Conservation (phyloP, 768 basidiomycete species). For the Lactifluus pinguis region DNA sequence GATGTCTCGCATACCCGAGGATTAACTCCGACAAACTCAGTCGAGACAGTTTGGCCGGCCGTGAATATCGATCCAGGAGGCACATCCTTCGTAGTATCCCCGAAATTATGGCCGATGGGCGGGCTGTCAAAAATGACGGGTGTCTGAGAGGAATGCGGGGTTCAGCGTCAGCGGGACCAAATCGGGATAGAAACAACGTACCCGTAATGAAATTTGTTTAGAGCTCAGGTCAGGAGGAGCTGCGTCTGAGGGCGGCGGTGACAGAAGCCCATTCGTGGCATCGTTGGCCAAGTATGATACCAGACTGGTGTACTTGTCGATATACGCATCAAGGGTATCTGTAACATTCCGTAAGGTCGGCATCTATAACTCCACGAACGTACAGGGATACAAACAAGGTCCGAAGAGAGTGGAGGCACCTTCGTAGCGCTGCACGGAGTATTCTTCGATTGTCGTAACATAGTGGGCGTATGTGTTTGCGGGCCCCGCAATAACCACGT, state of each 20-base stretch:
- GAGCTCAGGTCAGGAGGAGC: constrained; percentile 56
- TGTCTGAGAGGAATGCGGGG: constrained; percentile 30
- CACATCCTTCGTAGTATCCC: constrained; percentile 51
- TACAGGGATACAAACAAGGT: constrained; percentile 42
- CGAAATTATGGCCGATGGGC: constrained; percentile 50
- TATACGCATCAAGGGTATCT: constrained; percentile 77
- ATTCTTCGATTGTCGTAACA: constrained; percentile 65
- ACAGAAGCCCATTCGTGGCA: constrained; percentile 31
- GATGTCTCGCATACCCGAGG: constrained; percentile 44
- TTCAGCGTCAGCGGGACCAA: not conserved
- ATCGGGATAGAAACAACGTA: constrained; percentile 19
- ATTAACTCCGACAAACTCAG: constrained; percentile 66
- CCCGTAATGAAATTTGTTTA: constrained; percentile 61
- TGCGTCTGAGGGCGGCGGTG: constrained; percentile 43
- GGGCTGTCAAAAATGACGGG: constrained; percentile 53
- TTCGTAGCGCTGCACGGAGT: constrained; percentile 67
- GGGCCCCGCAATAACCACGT: constrained; percentile 74
- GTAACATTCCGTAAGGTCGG: constrained; percentile 5
- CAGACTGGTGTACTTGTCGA: constrained; percentile 62
- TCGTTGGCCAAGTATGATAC: constrained; percentile 51
- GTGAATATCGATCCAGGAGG: constrained; percentile 37
- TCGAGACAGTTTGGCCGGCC: constrained; percentile 49
- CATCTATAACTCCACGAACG: constrained; percentile 3
- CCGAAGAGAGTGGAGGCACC: constrained; percentile 77
- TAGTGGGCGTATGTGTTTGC: constrained; percentile 76